Conservation (phyloP, 2,329 filamentous ascomycete species). For the Cordyceps cicadae region DNA sequence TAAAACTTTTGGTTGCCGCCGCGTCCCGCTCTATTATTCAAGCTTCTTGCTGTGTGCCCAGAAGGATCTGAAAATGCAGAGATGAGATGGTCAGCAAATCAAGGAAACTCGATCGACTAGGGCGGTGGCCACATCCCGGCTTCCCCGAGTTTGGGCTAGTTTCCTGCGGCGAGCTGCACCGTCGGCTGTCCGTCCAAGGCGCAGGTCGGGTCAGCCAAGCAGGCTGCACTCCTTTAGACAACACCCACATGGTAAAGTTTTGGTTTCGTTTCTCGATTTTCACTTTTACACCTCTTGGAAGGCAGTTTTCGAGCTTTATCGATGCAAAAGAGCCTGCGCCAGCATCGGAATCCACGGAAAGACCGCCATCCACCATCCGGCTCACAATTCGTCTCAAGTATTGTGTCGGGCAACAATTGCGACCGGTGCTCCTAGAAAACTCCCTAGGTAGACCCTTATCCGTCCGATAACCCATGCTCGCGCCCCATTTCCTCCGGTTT, state of each 20-base stretch:
- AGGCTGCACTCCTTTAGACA: neutral
- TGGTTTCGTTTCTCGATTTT: neutral
- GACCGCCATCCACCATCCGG: neutral
- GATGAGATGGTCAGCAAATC: neutral
- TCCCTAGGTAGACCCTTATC: neutral
- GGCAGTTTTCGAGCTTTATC: neutral
- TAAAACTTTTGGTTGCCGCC: neutral
- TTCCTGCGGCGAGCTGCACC: neutral
- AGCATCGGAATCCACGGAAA: neutral
- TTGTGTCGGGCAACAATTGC: neutral
- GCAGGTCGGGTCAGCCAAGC: neutral
- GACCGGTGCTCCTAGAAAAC: neutral
- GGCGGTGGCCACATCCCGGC: neutral
- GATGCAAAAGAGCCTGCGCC: neutral
- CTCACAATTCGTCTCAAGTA: neutral
- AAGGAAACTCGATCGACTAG: slow-evolving; percentile 8
- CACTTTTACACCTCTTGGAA: neutral
- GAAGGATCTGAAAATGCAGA: neutral
- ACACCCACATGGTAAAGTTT: slow-evolving; percentile 2
- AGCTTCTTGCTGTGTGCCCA: neutral
- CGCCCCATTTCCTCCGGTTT: neutral
- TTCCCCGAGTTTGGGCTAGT: neutral
- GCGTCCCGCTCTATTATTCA: neutral
- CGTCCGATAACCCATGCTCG: neutral
- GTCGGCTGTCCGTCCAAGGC: neutral